Evolutionary conservation across 164 flowering plant genomes (phyloP).

Genomic region (Platanus orientalis): DNA sequence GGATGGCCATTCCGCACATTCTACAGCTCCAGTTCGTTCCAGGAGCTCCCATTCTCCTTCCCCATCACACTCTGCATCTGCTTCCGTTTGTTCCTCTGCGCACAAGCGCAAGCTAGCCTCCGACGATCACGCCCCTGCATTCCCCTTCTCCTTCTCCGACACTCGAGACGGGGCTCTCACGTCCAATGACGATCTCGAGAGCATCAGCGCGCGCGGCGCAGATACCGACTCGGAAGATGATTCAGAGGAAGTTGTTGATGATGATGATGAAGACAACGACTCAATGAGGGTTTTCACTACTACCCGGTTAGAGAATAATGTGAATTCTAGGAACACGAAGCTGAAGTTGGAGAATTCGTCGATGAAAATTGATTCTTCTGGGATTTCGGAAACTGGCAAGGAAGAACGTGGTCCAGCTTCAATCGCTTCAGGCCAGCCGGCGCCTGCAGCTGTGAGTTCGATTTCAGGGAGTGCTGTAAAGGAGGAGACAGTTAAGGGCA

Average conservation of each 20-base stretch:
- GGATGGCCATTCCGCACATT: slow-evolving; percentile 73
- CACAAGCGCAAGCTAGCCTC: slow-evolving; percentile 73
- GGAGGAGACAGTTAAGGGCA: slow-evolving; percentile 70
- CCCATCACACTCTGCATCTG: slow-evolving; percentile 92
- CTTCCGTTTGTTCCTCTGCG: slow-evolving; percentile 73
- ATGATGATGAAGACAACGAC: slow-evolving; percentile 56
- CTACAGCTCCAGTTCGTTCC: slow-evolving; percentile 62
- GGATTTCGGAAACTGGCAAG: slow-evolving; percentile 19
- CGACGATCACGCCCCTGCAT: slow-evolving; percentile 56
- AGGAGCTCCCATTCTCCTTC: slow-evolving; percentile 84
- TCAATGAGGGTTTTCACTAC: slow-evolving; percentile 83
- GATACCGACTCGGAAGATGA: slow-evolving; percentile 61
- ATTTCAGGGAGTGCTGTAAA: slow-evolving; percentile 55
- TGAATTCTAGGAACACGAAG: slow-evolving; percentile 49
- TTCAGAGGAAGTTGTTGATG: slow-evolving; percentile 60
- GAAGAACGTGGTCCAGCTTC: slow-evolving; percentile 9
- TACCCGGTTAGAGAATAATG: slow-evolving; percentile 54
- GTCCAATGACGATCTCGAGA: slow-evolving; percentile 90
- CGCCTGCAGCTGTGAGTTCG: slow-evolving; percentile 12
- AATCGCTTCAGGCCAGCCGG: neutral
- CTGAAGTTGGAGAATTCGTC: slow-evolving; percentile 51
- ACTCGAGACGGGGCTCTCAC: slow-evolving; percentile 73
- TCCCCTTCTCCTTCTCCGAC: slow-evolving; percentile 67
- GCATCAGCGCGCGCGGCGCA: slow-evolving; percentile 82
- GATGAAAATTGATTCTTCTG: slow-evolving; percentile 50